phyloP scores from a whole-genome alignment of 805 yeast genomes.

The Candida arabinofermentans region DNA sequence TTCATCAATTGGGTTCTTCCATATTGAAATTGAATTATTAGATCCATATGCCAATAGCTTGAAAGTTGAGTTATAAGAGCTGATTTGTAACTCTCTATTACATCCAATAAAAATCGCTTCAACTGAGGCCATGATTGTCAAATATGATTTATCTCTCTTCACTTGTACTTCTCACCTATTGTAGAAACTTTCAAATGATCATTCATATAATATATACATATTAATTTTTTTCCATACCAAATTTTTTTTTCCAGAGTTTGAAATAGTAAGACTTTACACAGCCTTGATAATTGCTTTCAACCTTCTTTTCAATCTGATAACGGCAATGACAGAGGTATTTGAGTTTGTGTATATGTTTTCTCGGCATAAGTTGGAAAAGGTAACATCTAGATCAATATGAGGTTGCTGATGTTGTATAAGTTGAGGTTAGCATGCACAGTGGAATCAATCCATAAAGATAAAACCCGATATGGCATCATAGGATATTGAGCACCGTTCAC shows the following conservation, averaged over 20 bases:
- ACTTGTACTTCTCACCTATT: neutral
- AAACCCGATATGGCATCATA: too few relatives aligned
- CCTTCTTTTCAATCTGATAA: too few relatives aligned
- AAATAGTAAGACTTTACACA: neutral
- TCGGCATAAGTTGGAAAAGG: too few relatives aligned
- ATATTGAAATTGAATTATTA: constrained; percentile 54
- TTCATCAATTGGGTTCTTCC: constrained; percentile 52
- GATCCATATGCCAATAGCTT: constrained; percentile 69
- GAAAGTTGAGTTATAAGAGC: constrained; percentile 42
- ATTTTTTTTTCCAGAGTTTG: neutral
- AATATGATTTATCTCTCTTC: neutral
- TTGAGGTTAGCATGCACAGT: too few relatives aligned
- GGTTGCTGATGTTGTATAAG: too few relatives aligned
- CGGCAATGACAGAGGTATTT: too few relatives aligned
- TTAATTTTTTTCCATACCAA: neutral
- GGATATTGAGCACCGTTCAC: too few relatives aligned
- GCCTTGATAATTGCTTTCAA: too few relatives aligned
- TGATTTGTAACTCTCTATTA: constrained; percentile 58
- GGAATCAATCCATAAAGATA: too few relatives aligned
- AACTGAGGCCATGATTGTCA: constrained; percentile 10
- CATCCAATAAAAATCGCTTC: constrained; percentile 73
- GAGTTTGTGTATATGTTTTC: too few relatives aligned
- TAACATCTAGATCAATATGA: too few relatives aligned
- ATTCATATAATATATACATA: neutral
- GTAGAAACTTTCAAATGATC: neutral